phyloP scores from a whole-genome alignment of 1,284 basidiomycete genomes.

The Phenoliferia sp. region DNA sequence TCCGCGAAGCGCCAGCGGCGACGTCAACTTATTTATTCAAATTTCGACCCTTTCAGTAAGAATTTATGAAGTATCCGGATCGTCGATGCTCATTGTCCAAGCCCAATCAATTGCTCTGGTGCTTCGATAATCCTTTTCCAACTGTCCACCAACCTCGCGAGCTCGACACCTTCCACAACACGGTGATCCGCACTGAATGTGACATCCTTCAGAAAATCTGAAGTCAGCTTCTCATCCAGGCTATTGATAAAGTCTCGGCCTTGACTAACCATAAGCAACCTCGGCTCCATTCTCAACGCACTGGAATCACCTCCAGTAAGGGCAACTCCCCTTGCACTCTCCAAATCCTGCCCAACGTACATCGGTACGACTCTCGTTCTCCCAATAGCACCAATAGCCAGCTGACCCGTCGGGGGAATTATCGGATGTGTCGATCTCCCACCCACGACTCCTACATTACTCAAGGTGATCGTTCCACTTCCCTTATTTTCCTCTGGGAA shows the following conservation, averaged over 20 bases:
- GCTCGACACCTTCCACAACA: conserved; percentile 85
- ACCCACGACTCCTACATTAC: conserved; percentile 77
- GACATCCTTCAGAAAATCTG: conserved; percentile 48
- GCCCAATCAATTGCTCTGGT: neutral
- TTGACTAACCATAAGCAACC: conserved; percentile 55
- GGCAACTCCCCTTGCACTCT: conserved; percentile 16
- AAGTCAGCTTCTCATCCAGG: neutral
- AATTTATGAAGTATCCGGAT: neutral
- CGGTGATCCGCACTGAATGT: conserved; percentile 89
- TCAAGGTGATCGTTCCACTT: conserved; percentile 82
- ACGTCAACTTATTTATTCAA: neutral
- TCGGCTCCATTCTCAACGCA: conserved; percentile 44
- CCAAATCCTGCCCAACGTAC: conserved; percentile 9
- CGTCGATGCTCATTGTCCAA: neutral
- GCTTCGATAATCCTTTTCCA: conserved; percentile 80
- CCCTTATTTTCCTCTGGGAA: conserved; percentile 58
- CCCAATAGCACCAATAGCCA: conserved; percentile 86
- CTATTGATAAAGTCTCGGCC: too few species aligned
- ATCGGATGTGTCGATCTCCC: conserved; percentile 70
- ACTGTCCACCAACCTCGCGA: conserved; percentile 81
- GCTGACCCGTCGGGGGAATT: conserved; percentile 78
- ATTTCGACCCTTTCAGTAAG: neutral
- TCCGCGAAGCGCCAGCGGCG: too few species aligned
- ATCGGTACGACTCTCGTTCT: conserved; percentile 48
- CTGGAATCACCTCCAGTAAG: conserved; percentile 47